Evolutionary conservation across 805 yeast genomes (phyloP).

Genomic region (Kodamaea kaohsiungensis): DNA sequence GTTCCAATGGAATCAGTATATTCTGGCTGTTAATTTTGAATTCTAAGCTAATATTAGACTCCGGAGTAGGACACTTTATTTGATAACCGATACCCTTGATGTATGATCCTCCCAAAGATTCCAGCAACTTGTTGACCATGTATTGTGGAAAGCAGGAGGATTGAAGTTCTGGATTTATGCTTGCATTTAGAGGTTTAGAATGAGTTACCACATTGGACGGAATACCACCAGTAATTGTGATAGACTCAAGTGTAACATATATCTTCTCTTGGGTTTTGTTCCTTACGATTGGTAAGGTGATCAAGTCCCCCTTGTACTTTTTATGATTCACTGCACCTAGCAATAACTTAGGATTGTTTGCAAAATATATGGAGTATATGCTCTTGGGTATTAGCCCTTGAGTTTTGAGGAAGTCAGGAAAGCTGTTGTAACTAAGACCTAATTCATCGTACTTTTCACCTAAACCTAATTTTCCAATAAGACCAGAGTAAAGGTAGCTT

Average conservation of each 20-base stretch:
- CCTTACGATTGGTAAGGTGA: too few relatives aligned
- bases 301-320: conserved; percentile 53
- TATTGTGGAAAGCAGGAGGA: background rate
- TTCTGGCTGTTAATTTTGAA: too few relatives aligned
- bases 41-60: too few relatives aligned
- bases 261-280: too few relatives aligned
- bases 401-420: conserved; percentile 33
- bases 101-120: background rate
- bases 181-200: too few relatives aligned
- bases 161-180: too few relatives aligned
- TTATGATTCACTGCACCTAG: conserved; percentile 74
- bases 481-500: background rate
- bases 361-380: conserved; percentile 15
- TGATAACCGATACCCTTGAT: too few relatives aligned
- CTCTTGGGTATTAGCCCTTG: conserved; percentile 9
- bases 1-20: too few relatives aligned
- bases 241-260: conserved; percentile 30
- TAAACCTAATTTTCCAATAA: background rate
- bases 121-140: background rate
- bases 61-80: too few relatives aligned
- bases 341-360: conserved; percentile 31
- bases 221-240: background rate
- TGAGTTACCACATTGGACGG: background rate
- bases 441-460: conserved; percentile 7
- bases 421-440: conserved; percentile 33